Evolutionary conservation across 2,329 filamentous ascomycete species (phyloP).

Genomic region (Fusarium sp.): DNA sequence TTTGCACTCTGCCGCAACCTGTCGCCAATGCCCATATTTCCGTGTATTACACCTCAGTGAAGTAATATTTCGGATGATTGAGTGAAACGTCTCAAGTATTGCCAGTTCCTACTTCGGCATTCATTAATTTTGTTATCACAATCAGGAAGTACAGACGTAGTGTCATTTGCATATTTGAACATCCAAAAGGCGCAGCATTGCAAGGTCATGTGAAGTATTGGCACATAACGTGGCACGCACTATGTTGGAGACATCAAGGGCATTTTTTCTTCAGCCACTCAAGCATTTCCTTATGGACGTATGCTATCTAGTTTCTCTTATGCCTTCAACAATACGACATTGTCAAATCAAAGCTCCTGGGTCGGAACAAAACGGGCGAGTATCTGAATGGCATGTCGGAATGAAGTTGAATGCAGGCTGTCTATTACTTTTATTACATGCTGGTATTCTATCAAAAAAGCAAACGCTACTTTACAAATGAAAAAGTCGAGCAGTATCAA

Average conservation of each 20-base stretch:
- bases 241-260: not conserved
- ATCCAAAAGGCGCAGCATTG: too few relatives aligned
- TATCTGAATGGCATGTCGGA: not conserved
- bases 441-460: not conserved
- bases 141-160: not conserved
- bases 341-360: too few relatives aligned
- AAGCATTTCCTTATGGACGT: not conserved
- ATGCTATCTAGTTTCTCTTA: not conserved
- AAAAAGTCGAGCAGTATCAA: conserved; percentile 12
- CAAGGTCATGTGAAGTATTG: not conserved
- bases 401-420: not conserved
- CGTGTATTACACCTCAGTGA: not conserved
- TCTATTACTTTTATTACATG: conserved; percentile 13
- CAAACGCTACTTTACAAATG: conserved; percentile 8
- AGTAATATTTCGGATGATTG: not conserved
- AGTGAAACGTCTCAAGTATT: not conserved
- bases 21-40: not conserved
- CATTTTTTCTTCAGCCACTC: not conserved
- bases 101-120: too few relatives aligned
- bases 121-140: too few relatives aligned
- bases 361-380: not conserved
- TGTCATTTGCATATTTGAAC: not conserved
- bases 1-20: not conserved
- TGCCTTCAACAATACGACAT: not conserved
- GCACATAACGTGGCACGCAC: not conserved